phyloP scores from a whole-genome alignment of 176 grass and related monocot species.

The Cenchrus fungigraminus region DNA sequence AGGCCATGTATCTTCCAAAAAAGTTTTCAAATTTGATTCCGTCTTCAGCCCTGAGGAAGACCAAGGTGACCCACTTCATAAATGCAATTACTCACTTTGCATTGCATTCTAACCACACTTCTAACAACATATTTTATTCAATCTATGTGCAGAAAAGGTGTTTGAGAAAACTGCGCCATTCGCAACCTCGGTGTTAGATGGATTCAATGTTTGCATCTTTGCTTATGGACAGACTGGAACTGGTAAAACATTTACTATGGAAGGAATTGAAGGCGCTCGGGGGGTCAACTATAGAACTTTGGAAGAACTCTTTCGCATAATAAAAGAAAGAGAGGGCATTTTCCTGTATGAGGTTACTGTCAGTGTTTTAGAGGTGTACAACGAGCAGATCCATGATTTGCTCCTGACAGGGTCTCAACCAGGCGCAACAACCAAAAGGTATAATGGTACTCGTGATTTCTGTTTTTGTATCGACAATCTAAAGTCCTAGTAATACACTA shows the following conservation, averaged over 20 bases:
- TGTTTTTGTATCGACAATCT: not conserved
- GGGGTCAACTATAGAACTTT: constrained; percentile 92
- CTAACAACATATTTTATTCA: constrained; percentile 27
- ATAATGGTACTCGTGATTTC: not conserved
- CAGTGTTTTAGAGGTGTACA: constrained; percentile 93
- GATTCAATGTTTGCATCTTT: constrained; percentile 96
- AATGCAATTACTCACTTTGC: not conserved
- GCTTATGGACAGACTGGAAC: constrained; percentile 94
- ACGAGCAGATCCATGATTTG: constrained; percentile 97
- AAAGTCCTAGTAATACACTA: not conserved
- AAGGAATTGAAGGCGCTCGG: constrained; percentile 76
- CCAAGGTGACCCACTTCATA: constrained; percentile 62
- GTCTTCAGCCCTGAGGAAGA: constrained; percentile 83
- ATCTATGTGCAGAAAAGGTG: constrained; percentile 61
- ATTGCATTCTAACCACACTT: not conserved
- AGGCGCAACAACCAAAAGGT: constrained; percentile 72
- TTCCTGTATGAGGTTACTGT: constrained; percentile 78
- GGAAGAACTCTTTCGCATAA: constrained; percentile 81
- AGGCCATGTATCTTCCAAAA: constrained; percentile 87
- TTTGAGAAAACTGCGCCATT: constrained; percentile 80
- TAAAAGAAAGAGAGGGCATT: constrained; percentile 73
- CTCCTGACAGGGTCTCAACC: constrained; percentile 64
- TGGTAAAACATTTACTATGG: constrained; percentile 99
- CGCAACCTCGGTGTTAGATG: constrained; percentile 92
- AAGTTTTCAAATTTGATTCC: constrained; percentile 86